Percentiles rank a stretch among this genome's conserved stretches.
These are phyloP conservation scores for Allium cepa DNA, from an alignment of 106 monocot species.

Conservation along the genomic window DNA sequence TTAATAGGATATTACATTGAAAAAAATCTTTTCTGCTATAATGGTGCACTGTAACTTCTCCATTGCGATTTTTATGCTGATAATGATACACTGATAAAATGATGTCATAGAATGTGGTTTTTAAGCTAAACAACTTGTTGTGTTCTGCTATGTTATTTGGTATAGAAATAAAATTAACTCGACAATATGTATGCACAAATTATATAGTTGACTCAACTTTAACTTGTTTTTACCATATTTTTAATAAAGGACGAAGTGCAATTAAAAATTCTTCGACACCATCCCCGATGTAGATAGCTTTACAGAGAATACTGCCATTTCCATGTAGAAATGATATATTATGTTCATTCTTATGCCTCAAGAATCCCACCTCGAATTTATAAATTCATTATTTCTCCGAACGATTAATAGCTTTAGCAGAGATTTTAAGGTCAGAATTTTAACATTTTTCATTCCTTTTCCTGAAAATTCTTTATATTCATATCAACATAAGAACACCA, in stretches of 20 bases:
- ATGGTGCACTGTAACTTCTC: neutral
- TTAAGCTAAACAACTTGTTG: neutral
- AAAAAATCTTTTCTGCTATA: no score
- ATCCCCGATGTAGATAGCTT: constrained; percentile 40
- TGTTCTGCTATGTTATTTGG: neutral
- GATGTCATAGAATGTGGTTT: neutral
- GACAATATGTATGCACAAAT: neutral
- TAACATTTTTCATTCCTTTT: neutral
- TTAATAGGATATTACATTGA: no score
- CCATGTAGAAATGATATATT: constrained; percentile 85
- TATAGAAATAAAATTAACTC: no score
- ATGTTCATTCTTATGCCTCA: constrained; percentile 86
- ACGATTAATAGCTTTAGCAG: constrained; percentile 30
- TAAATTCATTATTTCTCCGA: constrained; percentile 34
- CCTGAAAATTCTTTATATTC: neutral
- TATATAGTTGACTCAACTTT: neutral
- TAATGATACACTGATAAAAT: neutral
- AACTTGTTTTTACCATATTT: constrained; percentile 29
- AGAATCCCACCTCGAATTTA: constrained; percentile 32
- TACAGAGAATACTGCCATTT: constrained; percentile 76
- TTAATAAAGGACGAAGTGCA: constrained; percentile 79
- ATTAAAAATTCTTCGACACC: constrained; percentile 62
- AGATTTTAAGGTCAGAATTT: constrained; percentile 62
- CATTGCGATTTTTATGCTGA: neutral
- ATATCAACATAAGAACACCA: no score